Evolutionary conservation across 2,329 filamentous ascomycete species (phyloP), one percentile per base, ranked within the genome.

Genomic region (Hortaea werneckii): DNA sequence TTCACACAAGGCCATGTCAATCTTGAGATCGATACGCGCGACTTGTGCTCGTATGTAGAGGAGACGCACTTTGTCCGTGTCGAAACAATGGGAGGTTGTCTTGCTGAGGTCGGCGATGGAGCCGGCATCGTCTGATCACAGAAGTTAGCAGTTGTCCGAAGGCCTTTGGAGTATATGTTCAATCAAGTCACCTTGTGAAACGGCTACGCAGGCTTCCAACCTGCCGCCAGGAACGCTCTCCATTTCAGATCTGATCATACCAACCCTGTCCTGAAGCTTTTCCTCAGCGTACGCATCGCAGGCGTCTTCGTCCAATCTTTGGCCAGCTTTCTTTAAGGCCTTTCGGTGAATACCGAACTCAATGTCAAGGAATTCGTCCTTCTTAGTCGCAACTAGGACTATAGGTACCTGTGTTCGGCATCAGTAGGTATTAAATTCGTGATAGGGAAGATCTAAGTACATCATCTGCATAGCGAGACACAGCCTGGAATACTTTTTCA

Each of bases 11-110:
- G 62, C 62, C 40, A 60, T 49, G 47, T 65, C 59, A 52, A 65
- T 56, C 49, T 65, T 65, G 42, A 64, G 58, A 47, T 63, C 59
- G 45, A 63, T 61, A 44, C 57, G 54, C 5, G 58, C 55, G 29
- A 62, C 58, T 50, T 64, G 61, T n/a, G 61, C 60, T 27, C 58
- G 56, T 29, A 64, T 57, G 48, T 59, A 62, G 50, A 62, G 57
- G 40, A 62, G 45, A 51, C 59, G 58, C 41, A 63, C 58, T 53
- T 58, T 59, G 41, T 63, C 61, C 44, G 59, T 54, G 41, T 55
- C 54, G 43, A 64, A 61, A 47, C 56, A 56, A 37, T 57, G 56
- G 12, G 60, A 57, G 10, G 61, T 64, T 27, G 57, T 55, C 38
- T 53, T 54, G 37, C 57, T 53, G 28, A 64, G 57, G 9, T 49